Conservation (phyloP, 345 rosid genomes). For the Ceriops tagal region DNA sequence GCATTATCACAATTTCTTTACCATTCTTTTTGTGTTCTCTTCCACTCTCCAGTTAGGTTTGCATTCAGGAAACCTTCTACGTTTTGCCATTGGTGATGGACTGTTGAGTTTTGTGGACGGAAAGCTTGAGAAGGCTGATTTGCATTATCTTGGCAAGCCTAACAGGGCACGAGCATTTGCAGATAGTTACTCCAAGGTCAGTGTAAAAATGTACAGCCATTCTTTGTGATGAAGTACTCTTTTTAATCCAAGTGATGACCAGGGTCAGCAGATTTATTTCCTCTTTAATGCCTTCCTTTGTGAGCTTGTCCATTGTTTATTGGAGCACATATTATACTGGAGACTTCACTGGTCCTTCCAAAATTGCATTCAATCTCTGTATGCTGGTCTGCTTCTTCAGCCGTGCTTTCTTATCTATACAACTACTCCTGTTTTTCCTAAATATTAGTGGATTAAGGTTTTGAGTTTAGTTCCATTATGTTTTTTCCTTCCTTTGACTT, state of each 20-base stretch:
- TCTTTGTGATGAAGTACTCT: background rate
- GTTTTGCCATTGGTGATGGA: slow-evolving; percentile 67
- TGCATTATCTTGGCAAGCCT: slow-evolving; percentile 59
- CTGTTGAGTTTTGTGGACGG: slow-evolving; percentile 77
- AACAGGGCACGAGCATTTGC: slow-evolving; percentile 82
- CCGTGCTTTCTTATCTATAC: background rate
- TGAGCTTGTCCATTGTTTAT: background rate
- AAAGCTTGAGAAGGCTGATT: slow-evolving; percentile 73
- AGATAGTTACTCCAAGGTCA: slow-evolving; percentile 94
- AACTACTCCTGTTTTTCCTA: background rate
- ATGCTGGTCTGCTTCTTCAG: background rate
- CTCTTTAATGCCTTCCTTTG: too few species aligned
- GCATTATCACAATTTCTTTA: background rate
- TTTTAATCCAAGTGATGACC: background rate
- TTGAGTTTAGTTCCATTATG: background rate
- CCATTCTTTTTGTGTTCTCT: slow-evolving; percentile 8
- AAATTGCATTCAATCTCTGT: background rate
- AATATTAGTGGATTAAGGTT: background rate
- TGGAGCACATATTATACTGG: background rate
- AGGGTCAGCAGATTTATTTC: too few species aligned
- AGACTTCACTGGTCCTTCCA: background rate
- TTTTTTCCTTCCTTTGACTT: background rate
- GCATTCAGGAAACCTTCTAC: slow-evolving; percentile 57
- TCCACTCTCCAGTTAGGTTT: slow-evolving; percentile 51
- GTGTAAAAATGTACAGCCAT: slow-evolving; percentile 14